phyloP scores from a whole-genome alignment of 2,329 filamentous ascomycete species.

The Diplodia mutila region DNA sequence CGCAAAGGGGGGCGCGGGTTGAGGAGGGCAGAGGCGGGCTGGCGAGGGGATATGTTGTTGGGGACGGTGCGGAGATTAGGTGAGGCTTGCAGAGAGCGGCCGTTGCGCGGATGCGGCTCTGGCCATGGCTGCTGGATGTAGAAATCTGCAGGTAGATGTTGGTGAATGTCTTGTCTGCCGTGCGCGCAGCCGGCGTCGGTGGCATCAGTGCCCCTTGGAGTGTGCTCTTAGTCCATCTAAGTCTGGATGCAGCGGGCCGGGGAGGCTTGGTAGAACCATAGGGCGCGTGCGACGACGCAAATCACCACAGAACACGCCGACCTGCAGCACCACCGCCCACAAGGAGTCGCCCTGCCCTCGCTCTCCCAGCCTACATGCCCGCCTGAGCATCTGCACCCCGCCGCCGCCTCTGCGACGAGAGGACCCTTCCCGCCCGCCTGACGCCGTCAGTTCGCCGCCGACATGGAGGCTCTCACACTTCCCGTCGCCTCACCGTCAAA shows the following conservation, averaged over 20 bases:
- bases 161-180: constrained; percentile 8
- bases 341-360: constrained; percentile 5
- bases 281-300: constrained; percentile 18
- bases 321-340: constrained; percentile 17
- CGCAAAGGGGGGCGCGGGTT: constrained; percentile 64
- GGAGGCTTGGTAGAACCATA: constrained; percentile 6
- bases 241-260: constrained; percentile 12
- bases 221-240: not conserved
- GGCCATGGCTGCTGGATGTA: not conserved
- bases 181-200: not conserved
- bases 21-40: constrained; percentile 88
- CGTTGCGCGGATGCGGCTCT: constrained; percentile 1
- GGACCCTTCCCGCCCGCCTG: not conserved
- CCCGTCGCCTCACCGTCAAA: constrained; percentile 17
- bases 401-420: constrained; percentile 15
- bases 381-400: not conserved
- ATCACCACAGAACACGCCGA: constrained; percentile 13
- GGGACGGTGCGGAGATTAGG: constrained; percentile 50
- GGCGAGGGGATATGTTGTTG: constrained; percentile 84
- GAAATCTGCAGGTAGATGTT: constrained; percentile 9
- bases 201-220: not conserved
- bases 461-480: constrained; percentile 16
- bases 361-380: constrained; percentile 14
- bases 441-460: constrained; percentile 4
- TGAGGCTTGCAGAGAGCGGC: constrained; percentile 4